Evolutionary conservation across 2,329 filamentous ascomycete species (phyloP).

Genomic region (Moelleriella libera): DNA sequence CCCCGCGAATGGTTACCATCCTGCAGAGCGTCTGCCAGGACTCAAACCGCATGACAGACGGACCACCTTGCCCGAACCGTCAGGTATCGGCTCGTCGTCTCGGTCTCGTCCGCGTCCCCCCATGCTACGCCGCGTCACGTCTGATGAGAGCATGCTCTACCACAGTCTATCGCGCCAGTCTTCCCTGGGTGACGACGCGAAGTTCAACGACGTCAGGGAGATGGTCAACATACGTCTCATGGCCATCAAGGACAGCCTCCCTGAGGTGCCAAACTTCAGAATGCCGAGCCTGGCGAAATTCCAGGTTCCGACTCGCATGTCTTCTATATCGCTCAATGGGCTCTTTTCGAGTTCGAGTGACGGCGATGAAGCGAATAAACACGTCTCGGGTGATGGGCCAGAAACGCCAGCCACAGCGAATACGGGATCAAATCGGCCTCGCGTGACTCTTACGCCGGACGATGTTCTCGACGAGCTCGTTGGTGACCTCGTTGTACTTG

Average conservation of each 20-base stretch:
- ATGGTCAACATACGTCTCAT: slow-evolving; percentile 84
- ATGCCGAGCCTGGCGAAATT: slow-evolving; percentile 48
- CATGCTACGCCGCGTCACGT: slow-evolving; percentile 19
- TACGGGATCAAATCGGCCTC: neutral
- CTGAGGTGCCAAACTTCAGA: slow-evolving; percentile 66
- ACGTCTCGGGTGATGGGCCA: neutral
- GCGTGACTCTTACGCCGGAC: slow-evolving; percentile 26
- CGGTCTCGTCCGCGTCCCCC: slow-evolving; percentile 9
- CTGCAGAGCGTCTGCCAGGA: too few species aligned
- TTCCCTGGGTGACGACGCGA: slow-evolving; percentile 69
- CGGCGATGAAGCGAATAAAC: neutral
- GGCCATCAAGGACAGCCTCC: slow-evolving; percentile 76
- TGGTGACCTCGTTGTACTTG: slow-evolving; percentile 78
- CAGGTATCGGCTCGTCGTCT: neutral
- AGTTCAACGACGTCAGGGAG: slow-evolving; percentile 66
- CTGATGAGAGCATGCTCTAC: slow-evolving; percentile 64
- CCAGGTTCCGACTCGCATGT: slow-evolving; percentile 16
- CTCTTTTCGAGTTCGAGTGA: slow-evolving; percentile 15
- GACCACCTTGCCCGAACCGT: neutral
- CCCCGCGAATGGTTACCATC: neutral
- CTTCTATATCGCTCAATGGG: slow-evolving; percentile 17
- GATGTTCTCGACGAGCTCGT: slow-evolving; percentile 51
- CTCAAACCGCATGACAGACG: neutral
- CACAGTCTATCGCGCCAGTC: slow-evolving; percentile 65
- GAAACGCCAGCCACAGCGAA: neutral